Percentiles rank a stretch among this genome's conserved stretches.
These are phyloP conservation scores for Pestalotiopsis sp. DNA, from an alignment of 2,329 filamentous ascomycete genomes.

Conservation along the genomic window DNA sequence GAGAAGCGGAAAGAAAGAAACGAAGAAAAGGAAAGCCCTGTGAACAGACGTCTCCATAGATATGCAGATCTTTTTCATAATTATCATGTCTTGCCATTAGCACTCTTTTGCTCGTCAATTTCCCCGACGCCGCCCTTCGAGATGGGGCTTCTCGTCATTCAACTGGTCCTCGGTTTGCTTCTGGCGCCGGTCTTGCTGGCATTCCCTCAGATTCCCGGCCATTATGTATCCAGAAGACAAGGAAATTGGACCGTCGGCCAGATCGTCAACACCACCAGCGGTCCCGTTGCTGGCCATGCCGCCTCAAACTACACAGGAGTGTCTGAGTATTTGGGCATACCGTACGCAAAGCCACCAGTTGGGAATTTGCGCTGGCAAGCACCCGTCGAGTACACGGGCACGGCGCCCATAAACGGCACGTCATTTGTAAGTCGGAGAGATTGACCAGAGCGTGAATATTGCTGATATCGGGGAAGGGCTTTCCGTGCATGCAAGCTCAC, in stretches of 20 bases:
- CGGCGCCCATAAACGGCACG: conserved; percentile 1
- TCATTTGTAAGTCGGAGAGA: background rate
- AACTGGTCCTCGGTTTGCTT: background rate
- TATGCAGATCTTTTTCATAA: background rate
- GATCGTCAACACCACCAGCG: conserved; percentile 12
- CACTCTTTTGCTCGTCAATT: background rate
- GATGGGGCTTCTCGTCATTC: background rate
- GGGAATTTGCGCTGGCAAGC: conserved; percentile 10
- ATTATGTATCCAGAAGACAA: background rate
- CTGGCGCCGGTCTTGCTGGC: background rate
- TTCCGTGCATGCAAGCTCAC: conserved; percentile 7
- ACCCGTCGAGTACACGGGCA: background rate
- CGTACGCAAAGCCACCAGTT: conserved; percentile 9
- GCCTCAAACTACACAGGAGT: conserved; percentile 5
- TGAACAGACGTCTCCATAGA: background rate
- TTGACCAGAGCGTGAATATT: background rate
- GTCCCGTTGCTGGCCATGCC: conserved; percentile 5
- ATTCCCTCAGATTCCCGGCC: background rate
- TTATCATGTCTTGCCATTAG: background rate
- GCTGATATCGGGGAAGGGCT: background rate
- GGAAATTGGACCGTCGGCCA: background rate
- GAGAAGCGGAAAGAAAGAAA: background rate
- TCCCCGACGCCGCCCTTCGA: background rate
- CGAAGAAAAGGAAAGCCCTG: background rate
- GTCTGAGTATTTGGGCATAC: conserved; percentile 13